Evolutionary conservation across 148 eudicot genomes (phyloP), one percentile per base, ranked within the genome.

Genomic region (Fagopyrum tataricum): DNA sequence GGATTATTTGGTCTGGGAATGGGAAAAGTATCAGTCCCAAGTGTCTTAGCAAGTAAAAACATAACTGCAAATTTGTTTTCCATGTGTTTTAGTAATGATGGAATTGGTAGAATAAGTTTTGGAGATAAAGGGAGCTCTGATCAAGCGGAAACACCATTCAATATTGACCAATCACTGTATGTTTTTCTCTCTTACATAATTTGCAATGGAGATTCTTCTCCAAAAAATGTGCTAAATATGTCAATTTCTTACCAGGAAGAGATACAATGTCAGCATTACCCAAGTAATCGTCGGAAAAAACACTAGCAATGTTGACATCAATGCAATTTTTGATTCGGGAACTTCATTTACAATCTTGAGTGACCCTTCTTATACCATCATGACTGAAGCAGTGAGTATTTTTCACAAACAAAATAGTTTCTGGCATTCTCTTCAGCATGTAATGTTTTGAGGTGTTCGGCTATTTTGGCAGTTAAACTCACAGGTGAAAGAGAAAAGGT

Each of bases 1-100:
- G 98, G 98, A 76, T 81, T 95, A 48, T 86, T 95, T 75, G 98
- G 98, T 67, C 92, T 95, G 4, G 97, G 97, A 44, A 76, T 95
- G 78, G 84, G 84, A 26, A 74, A 77, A 61, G 44, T 87, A 75
- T 95, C 98, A 4, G 88, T 95, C 14, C 98, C 98, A 42, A 90
- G 93, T 76, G 82, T 84, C 48, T 82, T 95, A 76, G 87, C 98
- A 7, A 87, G 81, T 56, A 67, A 80, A 53, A 91, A 87, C 40
- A 59, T 91, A 18, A 77, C 85, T 10, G 82, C 93, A 78, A 80
- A 91, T 86, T 95, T 97, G 41, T 95, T 95, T 77, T 91, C 98
- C 73, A 91, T 95, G 98, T 95, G 98, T 76, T 91, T 95, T 79
- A 85, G 85, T 51, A 56, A 72, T 37, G 82, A 81, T 75, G 93